Evolutionary conservation across 331 rosid species (phyloP).

Genomic region (Malus hybrid): DNA sequence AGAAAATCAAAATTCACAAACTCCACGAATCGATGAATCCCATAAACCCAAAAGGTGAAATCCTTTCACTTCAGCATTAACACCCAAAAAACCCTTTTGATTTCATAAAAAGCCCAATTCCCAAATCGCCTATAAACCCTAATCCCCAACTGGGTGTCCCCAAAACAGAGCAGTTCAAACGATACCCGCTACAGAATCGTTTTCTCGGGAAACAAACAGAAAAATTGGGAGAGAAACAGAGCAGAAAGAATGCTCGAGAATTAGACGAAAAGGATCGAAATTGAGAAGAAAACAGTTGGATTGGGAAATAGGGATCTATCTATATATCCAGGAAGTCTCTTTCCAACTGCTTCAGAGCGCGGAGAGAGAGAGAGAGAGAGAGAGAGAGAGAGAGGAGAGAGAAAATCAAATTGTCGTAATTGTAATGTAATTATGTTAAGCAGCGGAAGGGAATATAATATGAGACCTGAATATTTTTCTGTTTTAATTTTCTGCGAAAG

Average conservation of each 20-base stretch:
- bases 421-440: neutral
- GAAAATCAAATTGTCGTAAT: neutral
- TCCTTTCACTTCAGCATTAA: constrained; percentile 18
- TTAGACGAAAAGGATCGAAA: constrained; percentile 31
- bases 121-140: constrained; percentile 53
- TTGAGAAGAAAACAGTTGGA: constrained; percentile 17
- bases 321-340: constrained; percentile 7
- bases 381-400: constrained; percentile 17
- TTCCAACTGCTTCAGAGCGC: constrained; percentile 37
- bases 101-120: constrained; percentile 13
- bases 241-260: constrained; percentile 23
- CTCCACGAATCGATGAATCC: constrained; percentile 32
- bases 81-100: constrained; percentile 9
- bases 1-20: neutral
- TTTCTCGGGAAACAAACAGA: neutral
- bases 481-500: neutral
- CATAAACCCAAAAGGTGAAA: neutral
- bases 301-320: constrained; percentile 62
- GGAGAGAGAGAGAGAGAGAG: neutral
- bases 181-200: constrained; percentile 2
- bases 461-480: neutral
- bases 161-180: constrained; percentile 62
- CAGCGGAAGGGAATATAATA: constrained; percentile 2
- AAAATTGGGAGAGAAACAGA: neutral
- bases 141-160: constrained; percentile 19